These are phyloP conservation scores for Lactarius evosmus DNA, from an alignment of 768 basidiomycete species.

Conservation along the genomic window DNA sequence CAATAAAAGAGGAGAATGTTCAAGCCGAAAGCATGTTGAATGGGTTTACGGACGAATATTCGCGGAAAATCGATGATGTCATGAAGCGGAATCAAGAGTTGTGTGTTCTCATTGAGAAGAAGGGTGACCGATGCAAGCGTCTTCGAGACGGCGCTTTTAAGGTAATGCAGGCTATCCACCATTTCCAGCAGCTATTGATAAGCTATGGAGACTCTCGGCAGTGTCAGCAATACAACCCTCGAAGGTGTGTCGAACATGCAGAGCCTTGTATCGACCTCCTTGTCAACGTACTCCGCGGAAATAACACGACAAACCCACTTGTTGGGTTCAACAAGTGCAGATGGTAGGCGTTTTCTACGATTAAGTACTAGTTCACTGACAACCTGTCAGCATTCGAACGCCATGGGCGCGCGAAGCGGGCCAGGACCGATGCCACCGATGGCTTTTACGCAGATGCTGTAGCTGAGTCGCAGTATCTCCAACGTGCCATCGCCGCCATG, in stretches of 20 bases:
- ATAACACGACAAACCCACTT: constrained; percentile 48
- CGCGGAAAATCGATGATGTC: constrained; percentile 42
- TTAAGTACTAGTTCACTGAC: not conserved
- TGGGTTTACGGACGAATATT: constrained; percentile 49
- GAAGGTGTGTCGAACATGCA: constrained; percentile 47
- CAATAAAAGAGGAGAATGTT: constrained; percentile 53
- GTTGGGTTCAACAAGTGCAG: constrained; percentile 43
- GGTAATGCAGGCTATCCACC: constrained; percentile 37
- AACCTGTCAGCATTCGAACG: constrained; percentile 53
- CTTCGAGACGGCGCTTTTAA: constrained; percentile 57
- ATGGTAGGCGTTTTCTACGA: constrained; percentile 38
- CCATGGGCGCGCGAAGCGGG: constrained; percentile 60
- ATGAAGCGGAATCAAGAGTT: constrained; percentile 44
- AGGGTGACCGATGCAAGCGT: constrained; percentile 49
- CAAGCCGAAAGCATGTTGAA: constrained; percentile 51
- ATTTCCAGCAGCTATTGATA: constrained; percentile 14
- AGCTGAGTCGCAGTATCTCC: constrained; percentile 49
- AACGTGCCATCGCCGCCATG: constrained; percentile 49
- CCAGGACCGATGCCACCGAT: constrained; percentile 58
- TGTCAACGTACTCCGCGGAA: constrained; percentile 49
- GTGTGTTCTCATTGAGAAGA: constrained; percentile 42
- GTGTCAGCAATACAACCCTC: constrained; percentile 41
- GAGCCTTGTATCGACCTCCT: constrained; percentile 43
- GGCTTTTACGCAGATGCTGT: constrained; percentile 49
- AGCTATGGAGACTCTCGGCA: constrained; percentile 40